A percentile compares a stretch with the other conserved stretches of the same genome.
These are phyloP conservation scores for Hemisphaericaspora nanyangensis DNA, from an alignment of 805 yeast genomes.

Conservation along the genomic window DNA sequence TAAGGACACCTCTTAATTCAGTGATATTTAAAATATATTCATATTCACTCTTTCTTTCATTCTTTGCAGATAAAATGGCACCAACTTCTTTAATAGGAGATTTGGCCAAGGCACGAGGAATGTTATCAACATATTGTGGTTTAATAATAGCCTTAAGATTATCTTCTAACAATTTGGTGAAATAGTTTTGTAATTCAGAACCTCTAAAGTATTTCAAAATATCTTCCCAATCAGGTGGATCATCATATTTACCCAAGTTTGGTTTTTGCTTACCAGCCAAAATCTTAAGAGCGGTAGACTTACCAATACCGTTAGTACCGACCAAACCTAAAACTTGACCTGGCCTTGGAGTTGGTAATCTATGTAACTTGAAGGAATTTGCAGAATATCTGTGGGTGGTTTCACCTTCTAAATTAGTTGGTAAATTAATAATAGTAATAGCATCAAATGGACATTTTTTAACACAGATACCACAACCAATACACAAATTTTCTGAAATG, in stretches of 20 bases:
- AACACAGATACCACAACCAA: slow-evolving; percentile 99
- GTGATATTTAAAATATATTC: slow-evolving; percentile 64
- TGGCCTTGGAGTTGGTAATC: slow-evolving; percentile 97
- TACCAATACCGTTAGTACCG: slow-evolving; percentile 99
- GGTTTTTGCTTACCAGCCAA: slow-evolving; percentile 98
- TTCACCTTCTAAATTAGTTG: slow-evolving; percentile 88
- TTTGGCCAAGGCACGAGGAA: slow-evolving; percentile 89
- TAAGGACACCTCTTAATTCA: slow-evolving; percentile 71
- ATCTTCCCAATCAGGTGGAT: slow-evolving; percentile 97
- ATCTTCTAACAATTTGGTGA: slow-evolving; percentile 91
- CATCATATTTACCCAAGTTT: slow-evolving; percentile 87
- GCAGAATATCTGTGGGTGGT: slow-evolving; percentile 98
- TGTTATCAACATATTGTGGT: slow-evolving; percentile 97
- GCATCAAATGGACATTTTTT: slow-evolving; percentile 99
- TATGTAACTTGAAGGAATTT: slow-evolving; percentile 93
- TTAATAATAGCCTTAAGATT: slow-evolving; percentile 94
- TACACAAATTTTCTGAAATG: slow-evolving; percentile 89
- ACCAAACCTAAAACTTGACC: slow-evolving; percentile 98
- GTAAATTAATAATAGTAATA: slow-evolving; percentile 90
- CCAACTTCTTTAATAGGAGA: slow-evolving; percentile 87
- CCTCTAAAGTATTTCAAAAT: slow-evolving; percentile 91
- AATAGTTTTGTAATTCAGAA: slow-evolving; percentile 92
- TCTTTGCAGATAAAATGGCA: slow-evolving; percentile 69
- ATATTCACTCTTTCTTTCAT: slow-evolving; percentile 66
- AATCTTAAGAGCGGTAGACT: slow-evolving; percentile 94